Percentiles rank a stretch among this genome's conserved stretches.
These are phyloP conservation scores for Phlebiopsis gigantea DNA, from an alignment of 768 basidiomycete genomes.

Conservation along the genomic window DNA sequence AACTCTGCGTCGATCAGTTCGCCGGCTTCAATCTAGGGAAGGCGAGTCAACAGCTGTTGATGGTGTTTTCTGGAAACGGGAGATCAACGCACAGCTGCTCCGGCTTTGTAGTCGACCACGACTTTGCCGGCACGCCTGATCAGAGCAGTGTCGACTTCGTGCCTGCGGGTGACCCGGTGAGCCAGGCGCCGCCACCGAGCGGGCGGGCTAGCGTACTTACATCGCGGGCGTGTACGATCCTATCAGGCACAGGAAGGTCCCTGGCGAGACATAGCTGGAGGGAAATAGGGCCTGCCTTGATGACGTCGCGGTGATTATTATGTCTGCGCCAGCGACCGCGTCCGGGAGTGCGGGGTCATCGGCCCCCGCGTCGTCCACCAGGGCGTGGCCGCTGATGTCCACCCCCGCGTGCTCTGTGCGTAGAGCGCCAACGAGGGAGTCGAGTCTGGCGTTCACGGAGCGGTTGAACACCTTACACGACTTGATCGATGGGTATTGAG, in stretches of 20 bases:
- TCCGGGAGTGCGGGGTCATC: constrained; percentile 20
- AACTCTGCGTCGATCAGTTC: constrained; percentile 64
- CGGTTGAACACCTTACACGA: constrained; percentile 63
- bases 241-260: constrained; percentile 68
- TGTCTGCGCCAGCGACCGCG: constrained; percentile 41
- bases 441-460: constrained; percentile 42
- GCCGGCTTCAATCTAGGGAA: constrained; percentile 55
- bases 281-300: constrained; percentile 68
- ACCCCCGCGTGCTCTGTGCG: constrained; percentile 23
- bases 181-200: neutral
- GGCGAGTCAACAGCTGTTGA: neutral
- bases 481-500: constrained; percentile 48
- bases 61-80: neutral
- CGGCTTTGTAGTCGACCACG: constrained; percentile 70
- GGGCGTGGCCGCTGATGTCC: constrained; percentile 7
- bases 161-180: constrained; percentile 18
- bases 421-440: constrained; percentile 30
- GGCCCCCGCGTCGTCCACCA: constrained; percentile 2
- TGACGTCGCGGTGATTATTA: constrained; percentile 74
- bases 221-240: constrained; percentile 81
- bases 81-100: constrained; percentile 39
- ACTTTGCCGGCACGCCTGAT: constrained; percentile 50
- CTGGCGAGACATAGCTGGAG: constrained; percentile 52
- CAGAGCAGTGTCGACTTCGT: constrained; percentile 60
- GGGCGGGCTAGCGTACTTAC: constrained; percentile 26